Conservation (phyloP, 345 rosid species). For the Nasturtium officinale region DNA sequence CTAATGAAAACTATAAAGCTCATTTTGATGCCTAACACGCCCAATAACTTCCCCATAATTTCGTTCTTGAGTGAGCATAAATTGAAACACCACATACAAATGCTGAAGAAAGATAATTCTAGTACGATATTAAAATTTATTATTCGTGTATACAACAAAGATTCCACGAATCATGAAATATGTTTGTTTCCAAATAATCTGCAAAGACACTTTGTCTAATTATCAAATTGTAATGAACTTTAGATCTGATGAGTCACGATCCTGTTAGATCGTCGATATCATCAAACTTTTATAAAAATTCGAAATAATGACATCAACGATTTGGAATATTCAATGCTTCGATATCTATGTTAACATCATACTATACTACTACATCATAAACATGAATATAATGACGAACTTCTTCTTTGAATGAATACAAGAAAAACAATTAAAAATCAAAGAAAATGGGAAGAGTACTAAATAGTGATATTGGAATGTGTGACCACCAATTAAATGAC, state of each 20-base stretch:
- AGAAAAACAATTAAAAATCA: neutral
- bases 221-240: slow-evolving; percentile 17
- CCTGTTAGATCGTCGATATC: slow-evolving; percentile 29
- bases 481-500: slow-evolving; percentile 41
- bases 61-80: slow-evolving; percentile 12
- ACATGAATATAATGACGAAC: neutral
- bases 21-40: neutral
- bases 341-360: slow-evolving; percentile 18
- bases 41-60: slow-evolving; percentile 29
- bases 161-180: neutral
- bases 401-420: slow-evolving; percentile 11
- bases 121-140: neutral
- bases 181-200: neutral
- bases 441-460: slow-evolving; percentile 9
- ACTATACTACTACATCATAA: slow-evolving; percentile 5
- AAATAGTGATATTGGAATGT: slow-evolving; percentile 23
- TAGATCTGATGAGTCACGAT: neutral
- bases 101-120: neutral
- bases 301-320: slow-evolving; percentile 5
- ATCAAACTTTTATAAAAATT: slow-evolving; percentile 17
- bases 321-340: slow-evolving; percentile 29
- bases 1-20: neutral
- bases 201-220: neutral
- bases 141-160: slow-evolving; percentile 6
- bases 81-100: slow-evolving; percentile 31